These are phyloP conservation scores for Neonectria coccinea DNA, from an alignment of 2,329 filamentous ascomycete genomes.

Conservation along the genomic window DNA sequence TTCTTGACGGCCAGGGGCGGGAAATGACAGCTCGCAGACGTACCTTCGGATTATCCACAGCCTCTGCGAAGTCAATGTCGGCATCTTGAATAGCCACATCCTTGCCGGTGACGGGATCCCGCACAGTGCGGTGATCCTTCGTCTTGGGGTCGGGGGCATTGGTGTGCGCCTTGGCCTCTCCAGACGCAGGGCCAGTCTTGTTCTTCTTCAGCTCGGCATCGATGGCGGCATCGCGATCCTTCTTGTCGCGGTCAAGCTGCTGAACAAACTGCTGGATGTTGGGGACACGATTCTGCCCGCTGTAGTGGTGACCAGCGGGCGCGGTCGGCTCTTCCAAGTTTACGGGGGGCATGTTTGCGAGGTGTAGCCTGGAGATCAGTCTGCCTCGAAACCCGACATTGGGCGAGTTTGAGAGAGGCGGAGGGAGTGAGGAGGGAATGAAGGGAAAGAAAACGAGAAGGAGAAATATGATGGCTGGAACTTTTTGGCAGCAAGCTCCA, in stretches of 20 bases:
- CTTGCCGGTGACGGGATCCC: conserved; percentile 88
- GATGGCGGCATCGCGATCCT: conserved; percentile 76
- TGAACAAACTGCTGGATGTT: conserved; percentile 88
- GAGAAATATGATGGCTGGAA: conserved; percentile 2
- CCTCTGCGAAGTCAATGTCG: conserved; percentile 74
- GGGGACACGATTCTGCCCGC: conserved; percentile 84
- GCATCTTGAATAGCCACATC: conserved; percentile 89
- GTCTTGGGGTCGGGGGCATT: conserved; percentile 52
- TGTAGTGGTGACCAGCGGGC: conserved; percentile 77
- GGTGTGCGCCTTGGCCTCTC: conserved; percentile 58
- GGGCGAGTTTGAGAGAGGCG: not conserved
- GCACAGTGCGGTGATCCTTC: conserved; percentile 75
- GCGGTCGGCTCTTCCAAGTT: conserved; percentile 54
- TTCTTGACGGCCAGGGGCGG: not conserved
- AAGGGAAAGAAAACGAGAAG: not conserved
- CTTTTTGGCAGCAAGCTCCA: not conserved
- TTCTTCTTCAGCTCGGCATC: conserved; percentile 65
- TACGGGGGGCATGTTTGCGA: conserved; percentile 46
- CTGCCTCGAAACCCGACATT: conserved; percentile 2
- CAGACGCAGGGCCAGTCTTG: conserved; percentile 42
- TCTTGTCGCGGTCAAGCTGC: conserved; percentile 82
- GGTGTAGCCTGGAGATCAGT: conserved; percentile 14
- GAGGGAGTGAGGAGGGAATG: not conserved
- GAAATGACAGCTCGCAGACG: conserved; percentile 21
- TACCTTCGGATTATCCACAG: conserved; percentile 79